A percentile compares a stretch with the other conserved stretches of the same genome.
These are phyloP conservation scores for Monilinia fructicola DNA, from an alignment of 2,329 filamentous ascomycete species.

Conservation along the genomic window DNA sequence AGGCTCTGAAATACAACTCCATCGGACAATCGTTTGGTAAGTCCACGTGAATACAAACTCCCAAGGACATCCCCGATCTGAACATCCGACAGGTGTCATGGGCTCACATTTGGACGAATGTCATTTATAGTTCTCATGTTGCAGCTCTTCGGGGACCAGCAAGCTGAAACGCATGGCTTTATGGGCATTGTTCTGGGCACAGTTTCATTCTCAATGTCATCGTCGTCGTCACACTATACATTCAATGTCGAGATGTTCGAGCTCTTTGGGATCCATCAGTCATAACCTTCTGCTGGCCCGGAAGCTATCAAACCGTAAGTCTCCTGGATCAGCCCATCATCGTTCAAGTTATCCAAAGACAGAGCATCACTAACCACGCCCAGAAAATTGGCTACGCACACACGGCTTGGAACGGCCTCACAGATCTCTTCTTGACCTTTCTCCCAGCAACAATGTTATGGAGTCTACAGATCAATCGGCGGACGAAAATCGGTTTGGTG, in stretches of 20 bases:
- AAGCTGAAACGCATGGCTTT: conserved; percentile 16
- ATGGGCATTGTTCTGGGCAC: conserved; percentile 25
- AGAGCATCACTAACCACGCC: not conserved
- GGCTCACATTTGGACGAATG: conserved; percentile 27
- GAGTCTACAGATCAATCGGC: conserved; percentile 27
- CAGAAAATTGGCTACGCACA: conserved; percentile 23
- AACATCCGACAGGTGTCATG: conserved; percentile 26
- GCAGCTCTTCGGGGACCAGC: conserved; percentile 27
- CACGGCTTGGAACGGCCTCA: conserved; percentile 21
- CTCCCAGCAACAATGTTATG: conserved; percentile 27
- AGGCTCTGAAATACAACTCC: conserved; percentile 27
- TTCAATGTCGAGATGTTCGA: conserved; percentile 26
- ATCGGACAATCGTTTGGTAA: conserved; percentile 28
- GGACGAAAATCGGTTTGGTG: conserved; percentile 25
- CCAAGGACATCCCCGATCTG: not conserved
- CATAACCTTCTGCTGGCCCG: conserved; percentile 24
- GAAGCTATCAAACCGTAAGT: conserved; percentile 25
- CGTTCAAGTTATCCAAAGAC: too few species aligned
- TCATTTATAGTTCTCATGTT: conserved; percentile 28
- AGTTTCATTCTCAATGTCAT: conserved; percentile 24
- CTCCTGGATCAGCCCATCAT: not conserved
- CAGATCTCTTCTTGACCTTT: conserved; percentile 28
- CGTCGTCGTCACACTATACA: conserved; percentile 25
- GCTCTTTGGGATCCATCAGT: conserved; percentile 26
- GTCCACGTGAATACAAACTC: not conserved